Evolutionary conservation across 495 filamentous ascomycete species (phyloP), one percentile per base, ranked within the genome.

Genomic region (Trichoderma virens): DNA sequence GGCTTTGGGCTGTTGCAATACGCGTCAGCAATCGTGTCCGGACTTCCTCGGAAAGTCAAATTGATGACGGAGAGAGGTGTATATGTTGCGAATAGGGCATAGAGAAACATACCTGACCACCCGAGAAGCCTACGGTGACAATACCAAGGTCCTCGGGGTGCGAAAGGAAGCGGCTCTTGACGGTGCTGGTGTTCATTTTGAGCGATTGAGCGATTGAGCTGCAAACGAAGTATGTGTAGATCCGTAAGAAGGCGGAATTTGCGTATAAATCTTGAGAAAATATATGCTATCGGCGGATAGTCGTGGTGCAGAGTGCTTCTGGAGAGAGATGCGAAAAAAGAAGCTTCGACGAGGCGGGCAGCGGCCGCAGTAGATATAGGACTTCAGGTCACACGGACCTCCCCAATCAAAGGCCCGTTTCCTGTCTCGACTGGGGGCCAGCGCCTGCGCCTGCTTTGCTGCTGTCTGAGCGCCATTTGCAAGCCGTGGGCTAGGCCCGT

Each of bases 91-190:
- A 18, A 62, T 28, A 31, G 23, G 43, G 23, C 56, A 14, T 25
- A 45, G 34, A 32, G 23, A 31, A 59, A 68, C 79, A 68, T 84
- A 93, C 93, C 84, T 98, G 94, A 61, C 94, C 94, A 69, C 95
- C 94, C 63, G 92, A 96, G 82, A 98, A 98, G 65, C 93, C 93
- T 23, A 98, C 94, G 31, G 93, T 93, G 43, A 98, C 90, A 61
- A 98, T 83, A 64, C 94, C 94, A 63, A 98, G 83, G 67, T 97
- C 86, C 72, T 88, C 80, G 61, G 84, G 81, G 66, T 86, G 79
- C 66, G 86, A 77, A 65, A 98, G 89, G 79, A 97, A 98, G 61
- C 38, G 61, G 61, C 39, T 62, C 20, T 62, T 35, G 61, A 62
- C 27, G 35, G 38, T 35, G 34, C 34, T 62, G 61, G 61, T 62